phyloP scores from a whole-genome alignment of 768 basidiomycete species.

The Calocybe indica region DNA sequence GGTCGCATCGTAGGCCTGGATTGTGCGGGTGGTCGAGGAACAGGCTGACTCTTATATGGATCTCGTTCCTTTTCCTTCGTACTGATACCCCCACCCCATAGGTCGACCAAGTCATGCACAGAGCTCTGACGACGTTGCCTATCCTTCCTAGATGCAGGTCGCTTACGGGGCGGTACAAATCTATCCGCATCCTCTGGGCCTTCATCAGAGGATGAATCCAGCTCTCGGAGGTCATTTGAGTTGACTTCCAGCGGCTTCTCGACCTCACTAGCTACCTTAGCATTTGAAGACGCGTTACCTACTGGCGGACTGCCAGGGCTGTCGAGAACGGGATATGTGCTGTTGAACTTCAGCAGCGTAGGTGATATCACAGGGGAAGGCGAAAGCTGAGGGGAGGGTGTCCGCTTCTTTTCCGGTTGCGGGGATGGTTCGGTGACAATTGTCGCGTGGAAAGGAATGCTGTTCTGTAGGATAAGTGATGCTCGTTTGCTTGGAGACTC shows the following conservation, averaged over 20 bases:
- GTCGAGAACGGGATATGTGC: slow-evolving; percentile 29
- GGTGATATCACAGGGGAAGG: slow-evolving; percentile 24
- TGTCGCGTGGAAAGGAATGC: slow-evolving; percentile 32
- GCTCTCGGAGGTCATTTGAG: slow-evolving; percentile 30
- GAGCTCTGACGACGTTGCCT: slow-evolving; percentile 66
- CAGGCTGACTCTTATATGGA: slow-evolving; percentile 7
- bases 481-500: slow-evolving; percentile 71
- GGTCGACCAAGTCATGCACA: slow-evolving; percentile 76
- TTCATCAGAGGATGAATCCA: slow-evolving; percentile 31
- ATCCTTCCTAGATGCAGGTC: slow-evolving; percentile 20
- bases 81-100: slow-evolving; percentile 59
- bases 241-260: slow-evolving; percentile 1
- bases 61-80: slow-evolving; percentile 36
- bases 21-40: neutral
- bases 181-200: slow-evolving; percentile 43
- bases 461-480: slow-evolving; percentile 51
- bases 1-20: neutral
- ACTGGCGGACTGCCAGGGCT: neutral
- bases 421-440: slow-evolving; percentile 29
- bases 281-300: too few species aligned
- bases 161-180: neutral
- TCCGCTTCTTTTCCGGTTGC: slow-evolving; percentile 11
- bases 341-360: slow-evolving; percentile 29
- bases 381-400: slow-evolving; percentile 7
- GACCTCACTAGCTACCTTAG: too few species aligned